Conservation (phyloP, 495 filamentous ascomycete species). For the Penicilliopsis zonata region DNA sequence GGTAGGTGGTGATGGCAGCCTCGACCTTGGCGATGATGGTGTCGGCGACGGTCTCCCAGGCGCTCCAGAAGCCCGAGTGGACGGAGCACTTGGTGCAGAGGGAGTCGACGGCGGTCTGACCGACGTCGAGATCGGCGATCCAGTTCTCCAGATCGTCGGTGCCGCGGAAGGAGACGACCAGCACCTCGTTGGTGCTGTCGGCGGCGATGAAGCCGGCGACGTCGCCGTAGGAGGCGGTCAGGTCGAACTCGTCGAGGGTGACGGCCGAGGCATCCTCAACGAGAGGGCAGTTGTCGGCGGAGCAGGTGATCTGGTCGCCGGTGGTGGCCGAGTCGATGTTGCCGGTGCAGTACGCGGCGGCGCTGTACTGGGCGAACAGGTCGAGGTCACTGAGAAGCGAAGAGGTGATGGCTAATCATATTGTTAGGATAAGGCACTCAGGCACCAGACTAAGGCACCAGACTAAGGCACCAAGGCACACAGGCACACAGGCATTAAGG, state of each 20-base stretch:
- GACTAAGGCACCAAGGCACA: too few relatives aligned
- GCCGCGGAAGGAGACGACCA: slow-evolving; percentile 56
- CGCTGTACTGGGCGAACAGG: slow-evolving; percentile 53
- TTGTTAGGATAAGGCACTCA: too few relatives aligned
- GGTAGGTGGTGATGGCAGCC: slow-evolving; percentile 21
- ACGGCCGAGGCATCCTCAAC: slow-evolving; percentile 39
- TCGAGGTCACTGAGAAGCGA: slow-evolving; percentile 17
- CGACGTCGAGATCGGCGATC: slow-evolving; percentile 40
- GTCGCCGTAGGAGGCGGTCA: slow-evolving; percentile 36
- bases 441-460: too few relatives aligned
- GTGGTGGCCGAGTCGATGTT: slow-evolving; percentile 25
- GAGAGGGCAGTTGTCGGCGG: slow-evolving; percentile 38
- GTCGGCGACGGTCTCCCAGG: slow-evolving; percentile 28
- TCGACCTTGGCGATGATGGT: slow-evolving; percentile 23
- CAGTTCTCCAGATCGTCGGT: slow-evolving; percentile 46
- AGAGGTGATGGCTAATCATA: too few relatives aligned
- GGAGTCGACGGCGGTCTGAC: slow-evolving; percentile 10
- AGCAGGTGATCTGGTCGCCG: slow-evolving; percentile 39
- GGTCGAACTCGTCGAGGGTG: slow-evolving; percentile 41
- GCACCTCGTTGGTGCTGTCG: slow-evolving; percentile 43
- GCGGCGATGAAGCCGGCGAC: slow-evolving; percentile 50
- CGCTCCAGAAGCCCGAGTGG: slow-evolving; percentile 38
- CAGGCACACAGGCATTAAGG: too few relatives aligned
- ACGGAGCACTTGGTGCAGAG: slow-evolving; percentile 37
- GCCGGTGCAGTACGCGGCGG: slow-evolving; percentile 48